These are phyloP conservation scores for Gentiana straminea DNA, from an alignment of 257 asterid genomes.

Conservation along the genomic window DNA sequence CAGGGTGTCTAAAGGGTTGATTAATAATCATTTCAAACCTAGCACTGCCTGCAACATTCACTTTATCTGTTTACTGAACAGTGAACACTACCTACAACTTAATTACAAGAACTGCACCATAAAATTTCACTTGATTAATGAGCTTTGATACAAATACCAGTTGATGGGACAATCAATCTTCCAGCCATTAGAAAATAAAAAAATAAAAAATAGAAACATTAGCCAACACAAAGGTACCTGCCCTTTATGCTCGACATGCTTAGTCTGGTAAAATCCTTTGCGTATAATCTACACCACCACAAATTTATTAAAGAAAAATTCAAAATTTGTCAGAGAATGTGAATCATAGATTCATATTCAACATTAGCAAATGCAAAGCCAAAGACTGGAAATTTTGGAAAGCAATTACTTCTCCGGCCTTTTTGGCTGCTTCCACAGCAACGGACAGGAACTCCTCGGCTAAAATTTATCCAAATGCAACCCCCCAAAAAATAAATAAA, in stretches of 20 bases:
- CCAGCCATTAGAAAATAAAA: not conserved
- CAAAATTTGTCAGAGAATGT: constrained; percentile 1
- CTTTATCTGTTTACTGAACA: too few relatives aligned
- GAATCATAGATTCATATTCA: not conserved
- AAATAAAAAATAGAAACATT: not conserved
- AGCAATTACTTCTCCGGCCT: constrained; percentile 57
- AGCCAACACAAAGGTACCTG: constrained; percentile 21
- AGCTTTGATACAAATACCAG: not conserved
- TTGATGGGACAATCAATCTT: too few relatives aligned
- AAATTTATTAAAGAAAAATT: constrained; percentile 4
- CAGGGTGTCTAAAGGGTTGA: too few relatives aligned
- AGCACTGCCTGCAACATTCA: too few relatives aligned
- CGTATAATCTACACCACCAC: constrained; percentile 41
- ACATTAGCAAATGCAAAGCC: not conserved
- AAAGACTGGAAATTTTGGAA: not conserved
- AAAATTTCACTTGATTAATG: not conserved
- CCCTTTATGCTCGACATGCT: constrained; percentile 81
- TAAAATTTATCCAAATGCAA: constrained; percentile 12
- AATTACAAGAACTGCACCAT: too few relatives aligned
- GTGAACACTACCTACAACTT: too few relatives aligned
- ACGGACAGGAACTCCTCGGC: constrained; percentile 40
- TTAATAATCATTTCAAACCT: too few relatives aligned
- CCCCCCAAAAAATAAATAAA: too few relatives aligned
- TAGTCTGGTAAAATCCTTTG: constrained; percentile 48
- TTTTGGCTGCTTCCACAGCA: constrained; percentile 64